Base-by-base conservation (phyloP, 202 grass and related monocot genomes). In the Schoenoplectus tabernaemontani region DNA sequence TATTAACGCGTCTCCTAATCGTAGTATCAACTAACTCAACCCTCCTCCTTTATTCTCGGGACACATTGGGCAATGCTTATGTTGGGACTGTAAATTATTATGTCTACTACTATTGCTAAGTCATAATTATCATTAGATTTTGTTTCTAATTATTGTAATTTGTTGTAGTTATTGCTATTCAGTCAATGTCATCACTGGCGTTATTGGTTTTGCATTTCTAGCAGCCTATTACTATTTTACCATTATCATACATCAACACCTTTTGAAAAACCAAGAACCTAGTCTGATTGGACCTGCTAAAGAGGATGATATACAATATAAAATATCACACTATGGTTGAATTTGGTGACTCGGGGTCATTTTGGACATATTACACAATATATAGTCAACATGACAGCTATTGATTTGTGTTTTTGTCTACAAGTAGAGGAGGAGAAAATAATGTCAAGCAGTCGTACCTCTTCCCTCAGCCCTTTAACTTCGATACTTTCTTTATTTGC, bases 401-500 rank as follows among this genome's bases (percentile, higher is more conserved):
- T n/a, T 75, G 15, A 53, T 15, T 16, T 73, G 43, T 33, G 12
- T 20, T 8, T 67, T 38, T 41, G 5, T n/a, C 34, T 65, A 38
- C 33, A 38, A 65, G 16, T 63, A 34, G 16, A 7, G 34, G 15
- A 36, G 33, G 38, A 65, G 61, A 65, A 65, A 28, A 15, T 46
- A 32, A 26, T 48, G 43, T 34, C 2, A 51, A 39, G 59, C 57
- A 48, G 43, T 32, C 44, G 33, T 51, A 99, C 96, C 92, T 93
- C 87, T 85, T 96, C 84, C 80, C 82, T 95, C 63, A 99, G 86
- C 23, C 92, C 90, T 79, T 83, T 91, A 74, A 92, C 53, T 75
- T 99, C 92, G 15, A 79, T 64, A 39, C 69, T 87, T 80, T 99
- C 91, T 86, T 93, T 99, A 81, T 99, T 95, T 80, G 63, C 76